Conservation (phyloP, 2,329 filamentous ascomycete genomes). For the Fusarium camptoceras region DNA sequence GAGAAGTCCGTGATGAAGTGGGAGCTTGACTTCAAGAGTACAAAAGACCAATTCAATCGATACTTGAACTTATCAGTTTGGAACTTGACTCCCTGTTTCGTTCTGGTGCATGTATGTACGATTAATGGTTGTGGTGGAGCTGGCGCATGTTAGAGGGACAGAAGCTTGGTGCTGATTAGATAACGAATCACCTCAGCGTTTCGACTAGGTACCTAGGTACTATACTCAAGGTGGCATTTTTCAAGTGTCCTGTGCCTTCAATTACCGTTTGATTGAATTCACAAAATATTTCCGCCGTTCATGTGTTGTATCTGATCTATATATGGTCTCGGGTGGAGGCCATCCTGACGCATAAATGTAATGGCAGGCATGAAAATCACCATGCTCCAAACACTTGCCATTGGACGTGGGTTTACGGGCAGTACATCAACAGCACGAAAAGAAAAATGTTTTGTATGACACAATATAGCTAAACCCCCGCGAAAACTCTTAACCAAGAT, state of each 20-base stretch:
- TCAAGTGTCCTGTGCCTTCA: neutral
- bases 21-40: neutral
- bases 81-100: conserved; percentile 2
- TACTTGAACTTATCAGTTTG: neutral
- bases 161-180: conserved; percentile 43
- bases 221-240: conserved; percentile 13
- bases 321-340: neutral
- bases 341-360: neutral
- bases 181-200: conserved; percentile 33
- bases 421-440: neutral
- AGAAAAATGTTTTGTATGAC: neutral
- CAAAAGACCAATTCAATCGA: neutral
- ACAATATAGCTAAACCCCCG: neutral
- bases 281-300: neutral
- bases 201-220: neutral
- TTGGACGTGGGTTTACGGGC: neutral
- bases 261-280: neutral
- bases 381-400: neutral
- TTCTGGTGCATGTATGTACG: conserved; percentile 6
- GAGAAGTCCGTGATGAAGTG: neutral
- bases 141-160: conserved; percentile 19
- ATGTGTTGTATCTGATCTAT: neutral
- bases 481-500: neutral
- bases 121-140: conserved; percentile 30
- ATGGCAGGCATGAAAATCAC: neutral